Conservation (phyloP, 192 early-diverging fungal species). For the Paraglomus occultum region DNA sequence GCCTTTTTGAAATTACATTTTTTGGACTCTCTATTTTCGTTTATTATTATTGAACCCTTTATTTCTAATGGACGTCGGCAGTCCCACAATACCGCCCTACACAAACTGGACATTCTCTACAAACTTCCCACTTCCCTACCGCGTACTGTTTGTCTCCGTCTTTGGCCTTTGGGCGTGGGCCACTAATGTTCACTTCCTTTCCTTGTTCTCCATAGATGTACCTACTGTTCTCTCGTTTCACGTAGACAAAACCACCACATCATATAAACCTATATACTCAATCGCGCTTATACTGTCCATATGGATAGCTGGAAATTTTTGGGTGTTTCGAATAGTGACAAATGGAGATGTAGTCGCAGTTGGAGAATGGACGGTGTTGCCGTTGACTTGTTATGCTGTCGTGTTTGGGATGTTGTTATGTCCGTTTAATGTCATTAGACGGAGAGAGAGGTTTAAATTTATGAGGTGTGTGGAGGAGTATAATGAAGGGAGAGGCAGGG, state of each 20-base stretch:
- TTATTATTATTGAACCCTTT: too few species aligned
- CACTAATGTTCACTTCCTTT: slow-evolving; percentile 50
- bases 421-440: slow-evolving; percentile 47
- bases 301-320: slow-evolving; percentile 47
- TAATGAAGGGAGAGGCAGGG: not conserved
- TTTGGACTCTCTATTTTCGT: too few species aligned
- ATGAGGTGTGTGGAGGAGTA: slow-evolving; percentile 40
- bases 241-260: not conserved
- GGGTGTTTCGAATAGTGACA: slow-evolving; percentile 44
- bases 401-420: slow-evolving; percentile 42
- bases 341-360: slow-evolving; percentile 28
- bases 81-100: too few species aligned
- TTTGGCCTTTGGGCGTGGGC: slow-evolving; percentile 63
- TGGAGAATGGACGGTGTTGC: slow-evolving; percentile 40
- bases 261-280: slow-evolving; percentile 44
- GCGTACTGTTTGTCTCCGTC: slow-evolving; percentile 47
- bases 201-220: slow-evolving; percentile 45
- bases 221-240: slow-evolving; percentile 37
- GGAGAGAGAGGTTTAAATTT: slow-evolving; percentile 53
- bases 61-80: too few species aligned
- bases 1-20: too few species aligned
- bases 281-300: slow-evolving; percentile 43
- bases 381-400: slow-evolving; percentile 45
- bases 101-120: slow-evolving; percentile 42
- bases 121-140: slow-evolving; percentile 47